Base-by-base conservation (phyloP, 768 basidiomycete species). In the Amanita pallidorosea region DNA sequence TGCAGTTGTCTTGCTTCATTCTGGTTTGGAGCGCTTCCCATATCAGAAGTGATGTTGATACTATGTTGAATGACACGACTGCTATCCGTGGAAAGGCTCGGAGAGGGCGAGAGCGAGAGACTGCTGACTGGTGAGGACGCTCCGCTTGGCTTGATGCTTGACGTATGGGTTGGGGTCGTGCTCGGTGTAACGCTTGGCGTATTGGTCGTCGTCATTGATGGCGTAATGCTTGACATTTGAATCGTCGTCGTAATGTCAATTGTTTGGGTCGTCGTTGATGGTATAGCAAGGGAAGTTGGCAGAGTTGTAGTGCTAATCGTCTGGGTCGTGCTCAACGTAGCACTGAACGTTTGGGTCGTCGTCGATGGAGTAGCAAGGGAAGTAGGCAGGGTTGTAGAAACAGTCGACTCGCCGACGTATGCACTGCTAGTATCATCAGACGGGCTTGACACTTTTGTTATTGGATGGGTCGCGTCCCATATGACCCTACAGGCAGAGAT, bases 401-500 rank as follows among this genome's bases (percentile, higher is more conserved):
- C 8, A 15, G 25, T 15, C 4, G 33, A 13, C 33, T 33, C 4
- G 11, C 13, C 5, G 33, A 33, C 11, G 31, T 31, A 31, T 12
- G 11, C 33, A 33, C 33, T 33, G 3, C 13, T 5, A 33, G 9
- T 13, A 11, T 13, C 13, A 31, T 43, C 13, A 12, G 25, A 43
- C 12, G 25, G 27, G 15, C 12, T n/a, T 22, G 35, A 25, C 22
- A 9, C 5, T 31, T 18, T 31, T 31, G 20, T 18, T 20, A 12
- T 20, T 33, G 13, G 25, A 7, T 7, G 9, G 3, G 8, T 68
- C 27, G 70, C 73, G 52, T 73, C 65, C 80, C 82, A 88, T 37
- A 87, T 68, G 35, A 81, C 60, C 22, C 65, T 55, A 58, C 86
- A 88, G 17, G 58, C 53, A 22, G 59, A 62, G 7, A 60, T 63